Base-by-base conservation (phyloP, 768 basidiomycete genomes). In the Macrolepiota dolichaula region DNA sequence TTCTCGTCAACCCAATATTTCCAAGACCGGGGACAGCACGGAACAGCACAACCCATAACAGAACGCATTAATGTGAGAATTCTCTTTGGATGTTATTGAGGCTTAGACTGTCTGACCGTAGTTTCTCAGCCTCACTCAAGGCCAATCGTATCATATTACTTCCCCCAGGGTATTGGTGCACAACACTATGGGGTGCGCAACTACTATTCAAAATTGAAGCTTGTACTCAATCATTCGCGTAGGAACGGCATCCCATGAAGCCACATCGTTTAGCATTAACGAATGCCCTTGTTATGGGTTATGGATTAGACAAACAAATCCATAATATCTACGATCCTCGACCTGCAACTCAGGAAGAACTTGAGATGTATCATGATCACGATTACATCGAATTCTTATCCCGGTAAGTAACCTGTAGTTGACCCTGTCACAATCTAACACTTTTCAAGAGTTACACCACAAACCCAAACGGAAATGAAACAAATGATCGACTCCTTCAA, bases 221-320 rank as follows among this genome's bases (percentile, higher is more conserved):
- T 57, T 25, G 60, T 47, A 46, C 44, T 29, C 42, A 25, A 55
- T 47, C 29, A 32, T 25, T 61, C 19, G 42, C 3, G 46, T 66
- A 98, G 96, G 94, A 97, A 84, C 85, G 90, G 51, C 96, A 99
- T 76, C 96, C 96, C 2, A 99, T 99, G 96, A 97, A 98, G 73
- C 96, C 96, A 3, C 94, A 97, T 68, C 84, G 96, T 25, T 76
- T 99, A n/a, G 95, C 96, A 2, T 74, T 99, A 57, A 98, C 97
- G 17, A 99, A 98, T 66, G 88, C 95, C 1, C 83, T 99, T 51
- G 96, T 98, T 12, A 85, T 96, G 74, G 96, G 96, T 0, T 99
- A 98, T 69, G 96, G 94, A 15, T 78, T 99, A 15, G 94, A 98
- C 78, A 93, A 96, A 66, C 89, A 92, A 66, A 96, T 99, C 69